Conservation (phyloP, 352 stramenopile genomes). For the Blastocystis sp. region DNA sequence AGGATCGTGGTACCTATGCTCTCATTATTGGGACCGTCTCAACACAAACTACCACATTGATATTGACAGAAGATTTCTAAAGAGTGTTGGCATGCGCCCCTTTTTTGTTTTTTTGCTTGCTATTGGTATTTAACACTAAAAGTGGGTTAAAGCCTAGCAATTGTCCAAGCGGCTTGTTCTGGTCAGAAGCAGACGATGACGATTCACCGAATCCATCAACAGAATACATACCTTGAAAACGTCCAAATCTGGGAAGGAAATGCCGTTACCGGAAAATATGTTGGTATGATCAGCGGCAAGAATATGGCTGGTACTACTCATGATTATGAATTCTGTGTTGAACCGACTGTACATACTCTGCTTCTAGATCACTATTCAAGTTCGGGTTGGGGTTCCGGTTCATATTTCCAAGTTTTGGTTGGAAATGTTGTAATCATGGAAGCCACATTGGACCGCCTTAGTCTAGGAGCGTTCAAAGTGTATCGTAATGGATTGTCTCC, state of each 20-base stretch:
- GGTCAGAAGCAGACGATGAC: neutral
- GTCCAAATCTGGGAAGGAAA: constrained; percentile 34
- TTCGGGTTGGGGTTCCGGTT: neutral
- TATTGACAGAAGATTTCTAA: too few species aligned
- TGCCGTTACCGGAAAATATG: neutral
- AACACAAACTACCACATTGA: too few species aligned
- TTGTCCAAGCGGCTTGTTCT: neutral
- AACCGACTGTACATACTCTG: constrained; percentile 9
- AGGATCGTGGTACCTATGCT: too few species aligned
- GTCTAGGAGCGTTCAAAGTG: neutral
- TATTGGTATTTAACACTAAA: too few species aligned
- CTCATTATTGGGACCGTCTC: too few species aligned
- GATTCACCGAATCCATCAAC: neutral
- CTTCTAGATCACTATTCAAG: neutral
- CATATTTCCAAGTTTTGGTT: neutral
- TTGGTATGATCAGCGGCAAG: constrained; percentile 2
- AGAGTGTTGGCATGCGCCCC: too few species aligned
- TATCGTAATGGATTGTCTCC: neutral
- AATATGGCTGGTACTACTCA: constrained; percentile 21
- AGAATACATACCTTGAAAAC: neutral
- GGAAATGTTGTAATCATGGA: neutral
- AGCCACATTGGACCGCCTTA: neutral
- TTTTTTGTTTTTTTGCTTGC: too few species aligned
- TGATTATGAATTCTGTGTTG: constrained; percentile 27
- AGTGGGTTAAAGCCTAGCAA: neutral